Evolutionary conservation across 805 yeast genomes (phyloP).

Genomic region (Saturnispora bothae): DNA sequence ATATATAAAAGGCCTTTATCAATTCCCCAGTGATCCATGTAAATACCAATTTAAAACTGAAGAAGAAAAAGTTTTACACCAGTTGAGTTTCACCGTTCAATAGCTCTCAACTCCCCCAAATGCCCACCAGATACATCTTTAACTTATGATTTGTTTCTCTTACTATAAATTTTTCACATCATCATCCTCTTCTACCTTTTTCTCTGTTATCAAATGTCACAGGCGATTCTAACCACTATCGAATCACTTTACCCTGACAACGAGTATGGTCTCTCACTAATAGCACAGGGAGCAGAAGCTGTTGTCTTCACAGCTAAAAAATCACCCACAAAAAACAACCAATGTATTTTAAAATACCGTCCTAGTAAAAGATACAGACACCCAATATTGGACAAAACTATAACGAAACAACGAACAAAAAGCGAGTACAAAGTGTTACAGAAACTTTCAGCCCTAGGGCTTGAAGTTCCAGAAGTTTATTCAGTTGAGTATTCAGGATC

Average conservation of each 20-base stretch:
- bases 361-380: constrained; percentile 91
- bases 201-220: too few species aligned
- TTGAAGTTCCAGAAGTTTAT: constrained; percentile 64
- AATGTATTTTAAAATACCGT: constrained; percentile 67
- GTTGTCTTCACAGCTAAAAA: constrained; percentile 49
- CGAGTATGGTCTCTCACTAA: constrained; percentile 31
- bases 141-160: too few species aligned
- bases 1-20: too few species aligned
- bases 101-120: too few species aligned
- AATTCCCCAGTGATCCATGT: too few species aligned
- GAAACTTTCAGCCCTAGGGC: constrained; percentile 41
- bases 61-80: too few species aligned
- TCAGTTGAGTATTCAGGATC: constrained; percentile 73
- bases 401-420: constrained; percentile 72
- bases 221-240: constrained; percentile 35
- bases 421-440: constrained; percentile 75
- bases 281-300: constrained; percentile 92
- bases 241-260: constrained; percentile 36
- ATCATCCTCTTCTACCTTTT: too few species aligned
- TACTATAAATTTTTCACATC: too few species aligned
- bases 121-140: too few species aligned
- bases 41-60: too few species aligned
- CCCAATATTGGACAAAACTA: constrained; percentile 60
- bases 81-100: too few species aligned
- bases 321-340: constrained; percentile 14